A percentile compares a stretch with the other conserved stretches of the same genome.
Evolutionary conservation across 1,139 yeast species (phyloP).

Genomic region (Candida pseudocylindracea): DNA sequence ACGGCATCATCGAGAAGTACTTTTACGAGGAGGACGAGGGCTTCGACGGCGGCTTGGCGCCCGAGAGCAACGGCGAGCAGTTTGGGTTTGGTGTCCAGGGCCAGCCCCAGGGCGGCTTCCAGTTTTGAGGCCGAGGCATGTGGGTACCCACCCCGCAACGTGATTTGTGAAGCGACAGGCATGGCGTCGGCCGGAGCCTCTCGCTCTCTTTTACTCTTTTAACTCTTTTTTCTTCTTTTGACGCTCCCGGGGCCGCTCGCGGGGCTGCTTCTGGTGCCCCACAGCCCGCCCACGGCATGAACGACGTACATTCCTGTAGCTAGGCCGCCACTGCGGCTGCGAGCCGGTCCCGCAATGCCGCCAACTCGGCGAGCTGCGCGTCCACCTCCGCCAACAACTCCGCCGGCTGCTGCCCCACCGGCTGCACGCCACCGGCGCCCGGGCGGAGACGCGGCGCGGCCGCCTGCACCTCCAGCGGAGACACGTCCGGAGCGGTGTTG

Average conservation of each 20-base stretch:
- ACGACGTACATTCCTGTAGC: too few species aligned
- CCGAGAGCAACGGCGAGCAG: conserved; percentile 64
- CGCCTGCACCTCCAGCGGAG: conserved; percentile 1
- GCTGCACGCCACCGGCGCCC: background rate
- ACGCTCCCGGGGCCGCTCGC: too few species aligned
- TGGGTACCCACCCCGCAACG: too few species aligned
- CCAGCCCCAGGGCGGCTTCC: conserved; percentile 13
- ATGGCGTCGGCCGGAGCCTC: too few species aligned
- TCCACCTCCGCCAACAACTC: background rate
- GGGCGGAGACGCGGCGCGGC: background rate
- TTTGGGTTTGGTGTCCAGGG: conserved; percentile 62
- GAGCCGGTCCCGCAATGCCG: conserved; percentile 1
- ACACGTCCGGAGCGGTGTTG: background rate
- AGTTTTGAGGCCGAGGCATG: background rate
- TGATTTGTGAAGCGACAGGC: too few species aligned
- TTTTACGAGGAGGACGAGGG: conserved; percentile 60
- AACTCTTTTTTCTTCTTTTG: too few species aligned
- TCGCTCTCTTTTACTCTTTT: too few species aligned
- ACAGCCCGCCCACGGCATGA: too few species aligned
- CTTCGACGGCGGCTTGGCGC: conserved; percentile 63
- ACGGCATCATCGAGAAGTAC: conserved; percentile 71
- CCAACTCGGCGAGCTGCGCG: conserved; percentile 2
- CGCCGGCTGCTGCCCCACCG: conserved; percentile 1
- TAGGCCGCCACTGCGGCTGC: too few species aligned
- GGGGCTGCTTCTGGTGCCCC: too few species aligned